phyloP scores from a whole-genome alignment of 1,284 basidiomycete genomes.

The Ustilago bromivora region DNA sequence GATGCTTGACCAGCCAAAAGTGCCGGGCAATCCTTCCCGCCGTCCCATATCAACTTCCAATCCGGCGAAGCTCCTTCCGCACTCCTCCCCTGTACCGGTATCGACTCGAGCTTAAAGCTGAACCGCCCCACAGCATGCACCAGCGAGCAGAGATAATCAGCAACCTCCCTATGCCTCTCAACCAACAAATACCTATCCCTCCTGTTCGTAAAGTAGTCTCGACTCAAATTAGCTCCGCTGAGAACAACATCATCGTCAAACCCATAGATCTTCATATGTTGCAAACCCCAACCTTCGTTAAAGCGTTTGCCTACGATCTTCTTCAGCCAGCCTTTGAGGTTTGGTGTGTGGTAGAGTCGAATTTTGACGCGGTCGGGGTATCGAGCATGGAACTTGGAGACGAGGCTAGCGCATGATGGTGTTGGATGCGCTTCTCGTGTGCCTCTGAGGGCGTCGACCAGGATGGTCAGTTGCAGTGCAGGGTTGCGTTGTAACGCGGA shows the following conservation, averaged over 20 bases:
- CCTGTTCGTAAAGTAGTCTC: conserved; percentile 92
- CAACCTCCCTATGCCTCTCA: conserved; percentile 75
- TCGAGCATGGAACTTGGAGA: conserved; percentile 52
- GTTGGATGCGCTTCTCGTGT: conserved; percentile 79
- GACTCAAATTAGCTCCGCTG: conserved; percentile 93
- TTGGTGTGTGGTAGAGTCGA: conserved; percentile 83
- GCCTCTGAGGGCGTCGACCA: conserved; percentile 89
- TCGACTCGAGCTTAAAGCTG: conserved; percentile 74
- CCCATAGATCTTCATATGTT: conserved; percentile 97
- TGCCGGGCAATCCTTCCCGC: conserved; percentile 34
- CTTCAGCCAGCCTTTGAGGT: conserved; percentile 79
- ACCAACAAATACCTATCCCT: conserved; percentile 94
- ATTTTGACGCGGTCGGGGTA: conserved; percentile 81
- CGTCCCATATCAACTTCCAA: conserved; percentile 61
- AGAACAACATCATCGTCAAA: conserved; percentile 91
- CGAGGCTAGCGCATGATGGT: conserved; percentile 71
- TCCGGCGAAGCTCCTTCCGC: conserved; percentile 9
- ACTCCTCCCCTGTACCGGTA: not conserved
- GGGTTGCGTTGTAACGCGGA: conserved; percentile 72
- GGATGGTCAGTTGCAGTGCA: conserved; percentile 78
- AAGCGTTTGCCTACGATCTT: conserved; percentile 87
- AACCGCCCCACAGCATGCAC: conserved; percentile 79
- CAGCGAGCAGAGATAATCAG: conserved; percentile 86
- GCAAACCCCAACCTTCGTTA: conserved; percentile 98
- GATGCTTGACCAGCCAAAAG: not conserved